Evolutionary conservation across 306 rosid genomes (phyloP).

Genomic region (Lupinus albus): DNA sequence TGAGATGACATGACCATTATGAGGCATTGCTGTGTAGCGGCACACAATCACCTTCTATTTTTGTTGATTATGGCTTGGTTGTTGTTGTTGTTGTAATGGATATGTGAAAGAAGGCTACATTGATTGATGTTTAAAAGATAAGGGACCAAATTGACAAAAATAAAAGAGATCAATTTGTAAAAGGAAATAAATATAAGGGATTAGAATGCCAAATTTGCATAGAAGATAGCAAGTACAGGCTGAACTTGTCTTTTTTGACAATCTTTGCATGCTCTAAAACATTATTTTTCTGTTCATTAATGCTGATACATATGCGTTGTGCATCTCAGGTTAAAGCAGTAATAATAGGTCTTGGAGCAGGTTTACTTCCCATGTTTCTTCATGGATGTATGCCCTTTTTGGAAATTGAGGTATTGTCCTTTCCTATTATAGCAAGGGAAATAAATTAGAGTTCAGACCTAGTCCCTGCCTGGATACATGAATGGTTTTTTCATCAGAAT

Average conservation of each 20-base stretch:
- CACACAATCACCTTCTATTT: too few relatives aligned
- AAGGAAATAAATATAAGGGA: too few relatives aligned
- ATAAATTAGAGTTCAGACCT: not conserved
- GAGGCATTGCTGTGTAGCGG: too few relatives aligned
- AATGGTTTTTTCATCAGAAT: conserved; percentile 24
- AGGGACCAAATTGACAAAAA: too few relatives aligned
- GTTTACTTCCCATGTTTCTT: conserved; percentile 95
- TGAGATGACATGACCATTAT: too few relatives aligned
- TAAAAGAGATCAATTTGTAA: too few relatives aligned
- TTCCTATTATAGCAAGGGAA: not conserved
- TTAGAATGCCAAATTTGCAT: too few relatives aligned
- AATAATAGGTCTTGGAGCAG: conserved; percentile 94
- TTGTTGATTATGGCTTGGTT: too few relatives aligned
- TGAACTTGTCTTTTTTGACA: conserved; percentile 9
- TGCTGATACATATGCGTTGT: conserved; percentile 37
- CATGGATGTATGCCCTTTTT: conserved; percentile 68
- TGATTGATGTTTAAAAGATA: too few relatives aligned
- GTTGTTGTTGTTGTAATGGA: too few relatives aligned
- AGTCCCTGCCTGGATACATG: conserved; percentile 6
- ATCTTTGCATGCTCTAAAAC: conserved; percentile 29
- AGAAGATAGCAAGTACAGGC: conserved; percentile 10
- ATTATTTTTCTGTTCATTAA: conserved; percentile 13
- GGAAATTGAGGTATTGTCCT: conserved; percentile 72
- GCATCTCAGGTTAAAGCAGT: conserved; percentile 75
- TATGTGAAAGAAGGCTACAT: too few relatives aligned